Conservation (phyloP, 2,329 filamentous ascomycete species). For the Scedosporium minutisporum region DNA sequence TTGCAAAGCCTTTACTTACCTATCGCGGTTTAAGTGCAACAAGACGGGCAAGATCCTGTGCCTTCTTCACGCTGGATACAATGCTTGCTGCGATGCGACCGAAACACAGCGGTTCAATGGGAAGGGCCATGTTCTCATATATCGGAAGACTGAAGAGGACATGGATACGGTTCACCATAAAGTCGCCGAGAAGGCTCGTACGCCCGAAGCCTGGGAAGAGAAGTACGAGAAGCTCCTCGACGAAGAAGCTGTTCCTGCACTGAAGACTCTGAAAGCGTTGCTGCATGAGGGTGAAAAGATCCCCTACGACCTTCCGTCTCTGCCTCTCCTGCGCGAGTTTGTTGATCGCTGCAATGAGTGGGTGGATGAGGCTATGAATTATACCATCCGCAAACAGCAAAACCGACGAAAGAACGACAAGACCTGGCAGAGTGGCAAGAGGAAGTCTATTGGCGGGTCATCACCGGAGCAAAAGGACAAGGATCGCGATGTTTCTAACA, state of each 20-base stretch:
- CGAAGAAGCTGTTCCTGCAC: slow-evolving; percentile 71
- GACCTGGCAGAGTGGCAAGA: slow-evolving; percentile 63
- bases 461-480: slow-evolving; percentile 55
- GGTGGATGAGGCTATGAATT: slow-evolving; percentile 94
- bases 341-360: slow-evolving; percentile 96
- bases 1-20: slow-evolving; percentile 86
- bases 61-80: slow-evolving; percentile 67
- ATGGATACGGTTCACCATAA: slow-evolving; percentile 61
- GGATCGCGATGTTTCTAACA: slow-evolving; percentile 79
- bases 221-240: slow-evolving; percentile 80
- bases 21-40: slow-evolving; percentile 81
- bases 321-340: slow-evolving; percentile 75
- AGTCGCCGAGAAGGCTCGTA: slow-evolving; percentile 73
- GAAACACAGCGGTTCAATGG: slow-evolving; percentile 60
- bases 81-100: slow-evolving; percentile 67
- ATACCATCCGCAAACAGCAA: slow-evolving; percentile 94
- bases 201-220: slow-evolving; percentile 81
- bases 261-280: slow-evolving; percentile 76
- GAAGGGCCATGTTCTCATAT: slow-evolving; percentile 63
- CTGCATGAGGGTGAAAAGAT: slow-evolving; percentile 94
- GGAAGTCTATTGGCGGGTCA: slow-evolving; percentile 52
- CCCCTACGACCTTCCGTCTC: slow-evolving; percentile 74
- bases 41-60: slow-evolving; percentile 76
- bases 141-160: slow-evolving; percentile 65
- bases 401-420: slow-evolving; percentile 93